Base-by-base conservation (phyloP, 179 eudicot species). In the Silene noctiflora region DNA sequence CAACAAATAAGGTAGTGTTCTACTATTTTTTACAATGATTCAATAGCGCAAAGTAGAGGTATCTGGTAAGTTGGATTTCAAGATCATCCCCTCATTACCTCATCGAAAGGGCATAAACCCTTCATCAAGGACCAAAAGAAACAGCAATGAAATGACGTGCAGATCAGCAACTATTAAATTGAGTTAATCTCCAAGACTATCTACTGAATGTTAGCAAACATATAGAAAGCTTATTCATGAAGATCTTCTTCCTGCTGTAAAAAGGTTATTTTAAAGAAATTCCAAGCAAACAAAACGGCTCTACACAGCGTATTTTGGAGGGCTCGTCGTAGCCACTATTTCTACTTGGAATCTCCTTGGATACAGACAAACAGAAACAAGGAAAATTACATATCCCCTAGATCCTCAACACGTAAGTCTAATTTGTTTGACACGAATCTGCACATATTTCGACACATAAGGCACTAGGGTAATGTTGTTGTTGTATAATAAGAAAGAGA, bases 151-250 rank as follows among this genome's bases (percentile, higher is more conserved):
- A 44, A 44, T 44, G 13, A 44, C 14, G 12, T 22, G 31, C 27
- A 21, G 24, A 61, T 20, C 27, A 44, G 14, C 65, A 21, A 21
- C 22, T 61, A 22, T 9, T 3, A 61, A 61, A 10, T 61, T 22
- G 17, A 61, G 29, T 21, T 20, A 6, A 61, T 21, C 31, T 16
- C 11, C 31, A 61, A 8, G 66, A 24, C 66, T 22, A 61, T 22
- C 66, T 22, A 12, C 20, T 10, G 17, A 61, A 22, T 20, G 27
- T 62, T 62, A 13, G 17, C 31, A 11, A 31, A 19, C 19, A 17
- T 35, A 16, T 35, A 31, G 70, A 67, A 20, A 67, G 24, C 70
- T 67, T 31, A 35, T 64, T 64, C 33, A 64, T 12, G 42, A 64
- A 29, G 20, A 29, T 67, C 9, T 67, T n/a, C 33, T 19, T 35